Percentiles rank a stretch among this genome's conserved stretches.
Conservation (phyloP, 2,329 filamentous ascomycete species). For the Cercospora sp. region DNA sequence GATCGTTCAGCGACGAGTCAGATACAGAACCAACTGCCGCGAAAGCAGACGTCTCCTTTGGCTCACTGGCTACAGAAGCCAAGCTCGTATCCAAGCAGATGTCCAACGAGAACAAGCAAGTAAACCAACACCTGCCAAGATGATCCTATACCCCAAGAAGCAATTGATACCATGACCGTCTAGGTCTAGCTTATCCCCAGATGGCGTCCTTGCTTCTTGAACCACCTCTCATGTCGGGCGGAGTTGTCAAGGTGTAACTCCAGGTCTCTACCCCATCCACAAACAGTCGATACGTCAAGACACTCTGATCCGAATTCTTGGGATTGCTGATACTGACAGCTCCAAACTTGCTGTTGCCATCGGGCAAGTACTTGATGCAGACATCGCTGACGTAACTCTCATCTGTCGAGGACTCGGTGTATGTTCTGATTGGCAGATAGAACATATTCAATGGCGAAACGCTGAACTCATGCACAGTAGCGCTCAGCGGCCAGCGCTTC, state of each 20-base stretch:
- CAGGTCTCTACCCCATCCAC: conserved; percentile 78
- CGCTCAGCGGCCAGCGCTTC: conserved; percentile 58
- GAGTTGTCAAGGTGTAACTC: conserved; percentile 57
- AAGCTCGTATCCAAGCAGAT: not conserved
- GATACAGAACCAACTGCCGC: not conserved
- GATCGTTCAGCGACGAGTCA: not conserved
- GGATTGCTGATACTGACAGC: conserved; percentile 74
- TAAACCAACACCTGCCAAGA: not conserved
- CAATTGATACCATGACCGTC: not conserved
- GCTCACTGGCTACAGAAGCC: not conserved
- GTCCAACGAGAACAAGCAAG: not conserved
- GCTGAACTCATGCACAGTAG: conserved; percentile 84
- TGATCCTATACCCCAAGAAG: not conserved
- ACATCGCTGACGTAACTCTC: conserved; percentile 74
- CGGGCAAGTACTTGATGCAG: conserved; percentile 78
- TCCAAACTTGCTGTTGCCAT: conserved; percentile 87
- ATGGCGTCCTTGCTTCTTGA: conserved; percentile 49
- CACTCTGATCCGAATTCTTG: conserved; percentile 64
- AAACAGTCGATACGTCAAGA: conserved; percentile 77
- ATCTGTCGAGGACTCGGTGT: conserved; percentile 58
- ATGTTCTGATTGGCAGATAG: conserved; percentile 81
- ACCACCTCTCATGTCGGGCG: conserved; percentile 43
- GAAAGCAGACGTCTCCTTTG: not conserved
- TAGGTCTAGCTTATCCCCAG: conserved; percentile 40
- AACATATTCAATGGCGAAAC: conserved; percentile 92